phyloP scores from a whole-genome alignment of 345 rosid genomes.

The Dimocarpus longan region DNA sequence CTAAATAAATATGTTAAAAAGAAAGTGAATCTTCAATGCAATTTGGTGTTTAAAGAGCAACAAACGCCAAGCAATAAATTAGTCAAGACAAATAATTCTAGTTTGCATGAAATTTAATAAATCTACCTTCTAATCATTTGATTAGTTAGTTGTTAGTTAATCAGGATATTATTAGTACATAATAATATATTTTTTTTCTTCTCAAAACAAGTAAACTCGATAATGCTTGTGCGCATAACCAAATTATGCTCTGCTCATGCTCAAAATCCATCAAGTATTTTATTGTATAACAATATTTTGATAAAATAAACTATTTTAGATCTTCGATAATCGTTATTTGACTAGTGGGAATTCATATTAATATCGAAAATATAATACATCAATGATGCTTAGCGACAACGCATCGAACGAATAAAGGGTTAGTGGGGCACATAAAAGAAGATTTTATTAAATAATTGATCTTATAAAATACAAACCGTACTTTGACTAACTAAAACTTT shows the following conservation, averaged over 20 bases:
- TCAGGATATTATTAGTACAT: too few species aligned
- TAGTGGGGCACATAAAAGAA: not conserved
- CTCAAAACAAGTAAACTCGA: not conserved
- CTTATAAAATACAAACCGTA: not conserved
- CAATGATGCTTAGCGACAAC: conserved; percentile 13
- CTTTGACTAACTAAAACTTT: conserved; percentile 8
- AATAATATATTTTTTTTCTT: too few species aligned
- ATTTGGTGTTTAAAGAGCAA: too few species aligned
- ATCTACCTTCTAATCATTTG: not conserved
- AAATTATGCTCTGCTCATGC: not conserved
- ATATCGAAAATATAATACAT: not conserved
- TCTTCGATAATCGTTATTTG: conserved; percentile 6
- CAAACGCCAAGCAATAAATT: too few species aligned
- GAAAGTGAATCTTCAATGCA: too few species aligned
- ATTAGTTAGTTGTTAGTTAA: not conserved
- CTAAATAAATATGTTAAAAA: too few species aligned
- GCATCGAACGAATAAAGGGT: conserved; percentile 19
- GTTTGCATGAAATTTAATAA: too few species aligned
- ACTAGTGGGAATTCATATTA: not conserved
- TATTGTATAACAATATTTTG: not conserved
- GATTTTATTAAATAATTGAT: not conserved
- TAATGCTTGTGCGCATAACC: not conserved
- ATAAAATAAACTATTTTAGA: not conserved
- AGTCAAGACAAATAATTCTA: too few species aligned
- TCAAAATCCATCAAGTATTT: not conserved